Evolutionary conservation across 2,329 filamentous ascomycete species (phyloP).

Genomic region (Aureobasidium leucospermi): DNA sequence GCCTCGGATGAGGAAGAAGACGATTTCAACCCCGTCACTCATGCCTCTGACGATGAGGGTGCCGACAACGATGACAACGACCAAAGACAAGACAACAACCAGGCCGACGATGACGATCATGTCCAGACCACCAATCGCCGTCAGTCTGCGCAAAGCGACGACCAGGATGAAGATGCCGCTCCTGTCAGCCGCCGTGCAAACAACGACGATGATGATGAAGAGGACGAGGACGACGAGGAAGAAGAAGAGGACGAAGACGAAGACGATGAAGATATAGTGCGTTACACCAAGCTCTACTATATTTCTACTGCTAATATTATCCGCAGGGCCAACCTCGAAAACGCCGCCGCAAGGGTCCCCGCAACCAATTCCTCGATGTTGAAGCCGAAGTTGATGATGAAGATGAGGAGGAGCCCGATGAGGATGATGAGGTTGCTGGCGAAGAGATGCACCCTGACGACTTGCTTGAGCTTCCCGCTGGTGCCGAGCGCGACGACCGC

Average conservation of each 20-base stretch:
- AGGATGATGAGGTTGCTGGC: slow-evolving; percentile 79
- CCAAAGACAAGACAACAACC: slow-evolving; percentile 30
- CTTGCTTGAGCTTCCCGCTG: slow-evolving; percentile 64
- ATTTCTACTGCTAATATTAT: background rate
- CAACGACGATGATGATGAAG: slow-evolving; percentile 56
- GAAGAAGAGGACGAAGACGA: slow-evolving; percentile 53
- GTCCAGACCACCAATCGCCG: slow-evolving; percentile 17
- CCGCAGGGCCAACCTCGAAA: slow-evolving; percentile 66
- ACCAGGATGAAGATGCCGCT: slow-evolving; percentile 42
- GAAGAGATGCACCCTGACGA: slow-evolving; percentile 90
- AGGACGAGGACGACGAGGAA: slow-evolving; percentile 51
- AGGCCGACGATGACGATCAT: slow-evolving; percentile 27
- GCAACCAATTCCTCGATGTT: slow-evolving; percentile 89
- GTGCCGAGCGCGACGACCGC: slow-evolving; percentile 78
- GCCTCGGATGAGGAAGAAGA: slow-evolving; percentile 62
- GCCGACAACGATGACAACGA: slow-evolving; percentile 26
- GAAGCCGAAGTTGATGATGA: slow-evolving; percentile 96
- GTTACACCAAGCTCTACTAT: slow-evolving; percentile 19
- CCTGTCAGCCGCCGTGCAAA: slow-evolving; percentile 36
- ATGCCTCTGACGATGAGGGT: slow-evolving; percentile 64
- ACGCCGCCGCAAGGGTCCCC: slow-evolving; percentile 62
- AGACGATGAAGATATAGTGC: slow-evolving; percentile 27
- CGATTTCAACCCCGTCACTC: slow-evolving; percentile 79
- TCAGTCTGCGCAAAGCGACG: slow-evolving; percentile 20
- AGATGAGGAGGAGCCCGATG: slow-evolving; percentile 79